These are phyloP conservation scores for Cadophora malorum DNA, from an alignment of 2,329 filamentous ascomycete genomes.

Conservation along the genomic window DNA sequence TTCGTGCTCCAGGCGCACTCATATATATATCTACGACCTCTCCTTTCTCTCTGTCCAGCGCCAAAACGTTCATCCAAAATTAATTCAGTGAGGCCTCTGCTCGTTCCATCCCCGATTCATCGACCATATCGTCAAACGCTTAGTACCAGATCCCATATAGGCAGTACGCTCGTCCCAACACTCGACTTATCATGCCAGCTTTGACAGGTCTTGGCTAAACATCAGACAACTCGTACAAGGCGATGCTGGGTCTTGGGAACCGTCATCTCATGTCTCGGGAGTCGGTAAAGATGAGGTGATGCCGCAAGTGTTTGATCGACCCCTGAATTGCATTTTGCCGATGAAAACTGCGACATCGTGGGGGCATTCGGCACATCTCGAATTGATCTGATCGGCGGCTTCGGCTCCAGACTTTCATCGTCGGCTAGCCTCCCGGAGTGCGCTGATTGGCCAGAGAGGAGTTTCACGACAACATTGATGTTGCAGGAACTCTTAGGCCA, in stretches of 20 bases:
- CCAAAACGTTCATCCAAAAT: slow-evolving; percentile 6
- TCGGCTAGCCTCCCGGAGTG: not conserved
- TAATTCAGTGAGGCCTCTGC: not conserved
- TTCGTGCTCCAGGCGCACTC: slow-evolving; percentile 8
- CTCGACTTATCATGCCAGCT: slow-evolving; percentile 4
- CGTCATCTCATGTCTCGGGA: slow-evolving; percentile 12
- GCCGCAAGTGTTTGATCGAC: slow-evolving; percentile 26
- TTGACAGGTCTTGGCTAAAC: slow-evolving; percentile 8
- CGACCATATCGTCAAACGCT: slow-evolving; percentile 11
- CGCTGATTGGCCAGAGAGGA: not conserved
- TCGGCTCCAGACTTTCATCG: slow-evolving; percentile 21
- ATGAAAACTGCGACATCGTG: slow-evolving; percentile 7
- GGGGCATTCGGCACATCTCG: slow-evolving; percentile 2
- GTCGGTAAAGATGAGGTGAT: slow-evolving; percentile 10
- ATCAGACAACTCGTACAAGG: not conserved
- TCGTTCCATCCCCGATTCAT: slow-evolving; percentile 19
- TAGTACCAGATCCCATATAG: slow-evolving; percentile 4
- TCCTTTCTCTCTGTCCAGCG: not conserved
- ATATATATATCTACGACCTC: slow-evolving; percentile 13
- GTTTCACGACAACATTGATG: slow-evolving; percentile 16
- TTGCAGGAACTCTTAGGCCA: slow-evolving; percentile 4
- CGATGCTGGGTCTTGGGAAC: slow-evolving; percentile 7
- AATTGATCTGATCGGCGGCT: slow-evolving; percentile 14
- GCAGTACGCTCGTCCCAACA: slow-evolving; percentile 7
- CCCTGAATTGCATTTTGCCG: slow-evolving; percentile 24